These are phyloP conservation scores for Selaginella moellendorffii DNA, from an alignment of 75 land plant genomes.

Conservation along the genomic window DNA sequence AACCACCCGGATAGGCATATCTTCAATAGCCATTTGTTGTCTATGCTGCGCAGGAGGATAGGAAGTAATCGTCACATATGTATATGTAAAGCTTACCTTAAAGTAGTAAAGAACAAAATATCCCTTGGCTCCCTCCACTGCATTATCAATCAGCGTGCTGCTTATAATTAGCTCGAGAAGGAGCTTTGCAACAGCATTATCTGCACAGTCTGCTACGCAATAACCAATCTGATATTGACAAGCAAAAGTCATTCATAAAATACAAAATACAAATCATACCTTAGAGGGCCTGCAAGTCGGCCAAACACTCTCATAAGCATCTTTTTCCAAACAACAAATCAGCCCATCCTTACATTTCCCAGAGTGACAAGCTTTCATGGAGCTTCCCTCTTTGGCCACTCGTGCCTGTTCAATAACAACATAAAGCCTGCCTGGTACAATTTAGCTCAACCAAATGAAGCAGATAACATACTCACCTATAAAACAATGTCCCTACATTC, in stretches of 20 bases:
- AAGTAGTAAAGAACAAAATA: neutral
- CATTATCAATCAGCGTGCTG: neutral
- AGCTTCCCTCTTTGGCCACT: neutral
- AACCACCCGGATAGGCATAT: slow-evolving; percentile 18
- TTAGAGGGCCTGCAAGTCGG: neutral
- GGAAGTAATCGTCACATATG: neutral
- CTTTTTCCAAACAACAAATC: neutral
- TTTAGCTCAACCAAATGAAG: neutral
- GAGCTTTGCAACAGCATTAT: neutral
- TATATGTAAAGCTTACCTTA: neutral
- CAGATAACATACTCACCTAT: neutral
- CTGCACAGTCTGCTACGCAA: neutral
- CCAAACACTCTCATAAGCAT: neutral
- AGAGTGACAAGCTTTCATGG: neutral
- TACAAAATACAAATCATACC: neutral
- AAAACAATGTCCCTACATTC: slow-evolving; percentile 2
- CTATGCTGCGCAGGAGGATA: neutral
- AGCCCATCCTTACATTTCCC: neutral
- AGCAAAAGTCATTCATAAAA: neutral
- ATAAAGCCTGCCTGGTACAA: neutral
- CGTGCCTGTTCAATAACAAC: neutral
- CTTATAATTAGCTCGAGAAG: neutral
- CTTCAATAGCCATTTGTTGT: slow-evolving; percentile 10
- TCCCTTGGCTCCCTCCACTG: neutral
- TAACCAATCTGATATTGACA: neutral